phyloP scores from a whole-genome alignment of 192 early-diverging fungal genomes.

The Podila verticillata region DNA sequence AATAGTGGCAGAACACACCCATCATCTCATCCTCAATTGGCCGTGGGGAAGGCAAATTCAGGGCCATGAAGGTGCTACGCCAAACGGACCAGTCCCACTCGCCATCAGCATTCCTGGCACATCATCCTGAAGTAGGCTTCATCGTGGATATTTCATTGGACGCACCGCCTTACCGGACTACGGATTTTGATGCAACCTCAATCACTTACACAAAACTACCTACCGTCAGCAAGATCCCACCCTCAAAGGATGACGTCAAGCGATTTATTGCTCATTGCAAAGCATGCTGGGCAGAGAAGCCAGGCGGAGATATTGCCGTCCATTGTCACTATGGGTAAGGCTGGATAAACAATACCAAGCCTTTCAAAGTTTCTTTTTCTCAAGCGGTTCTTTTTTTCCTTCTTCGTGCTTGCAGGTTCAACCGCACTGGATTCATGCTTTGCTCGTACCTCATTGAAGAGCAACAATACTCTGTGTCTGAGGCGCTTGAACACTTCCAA shows the following conservation, averaged over 20 bases:
- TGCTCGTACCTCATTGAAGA: slow-evolving; percentile 64
- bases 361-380: neutral
- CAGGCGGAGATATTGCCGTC: slow-evolving; percentile 63
- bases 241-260: slow-evolving; percentile 53
- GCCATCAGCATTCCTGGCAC: slow-evolving; percentile 59
- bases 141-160: slow-evolving; percentile 66
- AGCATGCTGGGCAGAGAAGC: slow-evolving; percentile 55
- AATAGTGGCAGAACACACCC: slow-evolving; percentile 59
- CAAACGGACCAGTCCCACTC: slow-evolving; percentile 64
- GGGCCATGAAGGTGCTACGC: slow-evolving; percentile 68
- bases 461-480: slow-evolving; percentile 55
- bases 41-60: slow-evolving; percentile 51
- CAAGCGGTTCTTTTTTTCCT: neutral
- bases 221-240: slow-evolving; percentile 63
- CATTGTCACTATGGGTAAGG: slow-evolving; percentile 69
- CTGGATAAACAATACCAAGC: neutral
- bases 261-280: slow-evolving; percentile 53
- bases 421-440: slow-evolving; percentile 66
- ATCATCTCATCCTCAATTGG: slow-evolving; percentile 54
- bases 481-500: slow-evolving; percentile 59
- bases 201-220: slow-evolving; percentile 60
- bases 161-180: slow-evolving; percentile 59
- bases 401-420: slow-evolving; percentile 49
- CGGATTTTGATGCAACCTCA: slow-evolving; percentile 63
- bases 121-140: slow-evolving; percentile 59